Base-by-base conservation (phyloP, 495 filamentous ascomycete species). In the Chaetomium fimeti region DNA sequence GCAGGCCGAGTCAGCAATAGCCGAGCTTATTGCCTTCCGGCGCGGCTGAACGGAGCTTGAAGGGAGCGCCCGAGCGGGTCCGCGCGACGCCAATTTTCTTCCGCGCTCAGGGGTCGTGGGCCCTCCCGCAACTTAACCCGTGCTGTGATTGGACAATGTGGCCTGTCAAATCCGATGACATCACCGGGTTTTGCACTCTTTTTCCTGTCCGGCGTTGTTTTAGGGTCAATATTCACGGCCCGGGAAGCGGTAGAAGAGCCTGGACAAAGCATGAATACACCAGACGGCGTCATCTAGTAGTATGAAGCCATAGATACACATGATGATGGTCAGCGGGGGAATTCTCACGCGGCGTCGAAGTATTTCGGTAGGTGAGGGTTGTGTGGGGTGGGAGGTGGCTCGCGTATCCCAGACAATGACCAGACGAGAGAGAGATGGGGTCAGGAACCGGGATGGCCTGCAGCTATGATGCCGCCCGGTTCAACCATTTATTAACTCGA, bases 31-130 rank as follows among this genome's bases (percentile, higher is more conserved):
- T 1, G 20, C 1, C 6, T 43, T 11, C 1, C 2, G 12, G 25
- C 13, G 40, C 62, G 62, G 62, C 38, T 54, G 45, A 65, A 65
- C 62, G 62, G 62, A 65, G 62, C 32, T 58, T 52, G 8, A 2
- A 49, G 16, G 13, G 24, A 18, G 60, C 22, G 45, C 2, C 18
- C 25, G 9, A 38, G 54, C 32, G 28, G 53, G 40, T 20, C 51
- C 24, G 18, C 24, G 22, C 16, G 25, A 62, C 8, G 25, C 40
- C 53, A n/a, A 63, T 28, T 36, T 36, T 36, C 16, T 15, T 22
- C 49, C 38, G 60, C 24, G 5, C 18, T n/a, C 28, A 18, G 22
- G 48, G 29, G 56, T 9, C 27, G 13, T 13, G 18, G 5, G 20
- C 27, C 5, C 15, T 7, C 38, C 43, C 32, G 59, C 38, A n/a